Conservation (phyloP, 1,284 basidiomycete species). For the Ceratobasidium sp. region DNA sequence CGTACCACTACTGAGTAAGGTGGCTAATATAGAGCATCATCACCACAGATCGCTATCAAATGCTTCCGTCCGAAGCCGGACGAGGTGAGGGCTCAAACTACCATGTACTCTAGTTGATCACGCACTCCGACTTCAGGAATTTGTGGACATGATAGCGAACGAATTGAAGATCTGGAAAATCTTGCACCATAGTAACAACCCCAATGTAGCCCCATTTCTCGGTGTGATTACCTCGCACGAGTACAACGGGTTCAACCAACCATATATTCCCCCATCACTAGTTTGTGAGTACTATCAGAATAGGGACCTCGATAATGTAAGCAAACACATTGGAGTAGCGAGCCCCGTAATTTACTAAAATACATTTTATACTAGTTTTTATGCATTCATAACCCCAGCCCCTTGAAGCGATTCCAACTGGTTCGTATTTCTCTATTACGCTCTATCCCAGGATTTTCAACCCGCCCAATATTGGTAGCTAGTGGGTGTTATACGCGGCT, state of each 20-base stretch:
- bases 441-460: not conserved
- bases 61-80: not conserved
- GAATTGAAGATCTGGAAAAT: constrained; percentile 20
- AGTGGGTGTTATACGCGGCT: not conserved
- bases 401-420: not conserved
- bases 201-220: not conserved
- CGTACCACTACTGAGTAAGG: not conserved
- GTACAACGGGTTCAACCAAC: not conserved
- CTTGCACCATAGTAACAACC: not conserved
- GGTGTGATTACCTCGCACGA: not conserved
- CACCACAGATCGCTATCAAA: not conserved
- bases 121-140: not conserved
- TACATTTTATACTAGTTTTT: not conserved
- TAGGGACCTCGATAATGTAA: not conserved
- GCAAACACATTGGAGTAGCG: not conserved
- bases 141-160: not conserved
- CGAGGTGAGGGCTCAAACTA: not conserved
- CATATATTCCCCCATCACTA: not conserved
- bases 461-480: not conserved
- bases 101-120: no score
- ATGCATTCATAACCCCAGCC: not conserved
- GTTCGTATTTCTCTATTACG: not conserved
- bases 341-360: not conserved
- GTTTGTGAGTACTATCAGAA: constrained; percentile 9
- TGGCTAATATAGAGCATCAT: not conserved